Evolutionary conservation across 495 filamentous ascomycete species (phyloP).

Genomic region (Hypoxylon perforatum): DNA sequence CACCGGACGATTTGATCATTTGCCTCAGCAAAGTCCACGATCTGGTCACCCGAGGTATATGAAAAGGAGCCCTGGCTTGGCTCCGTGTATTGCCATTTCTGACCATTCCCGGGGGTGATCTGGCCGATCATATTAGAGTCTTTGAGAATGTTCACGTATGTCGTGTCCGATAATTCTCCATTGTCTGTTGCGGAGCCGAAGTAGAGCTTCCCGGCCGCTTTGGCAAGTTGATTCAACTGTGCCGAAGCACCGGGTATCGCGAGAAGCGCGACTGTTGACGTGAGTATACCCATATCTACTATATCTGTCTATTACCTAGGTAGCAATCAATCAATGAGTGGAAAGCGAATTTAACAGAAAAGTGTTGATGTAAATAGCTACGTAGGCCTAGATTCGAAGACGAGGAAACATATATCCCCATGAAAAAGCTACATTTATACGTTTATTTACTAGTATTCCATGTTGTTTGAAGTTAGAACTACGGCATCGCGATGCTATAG

Average conservation of each 20-base stretch:
- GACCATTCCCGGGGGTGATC: slow-evolving; percentile 68
- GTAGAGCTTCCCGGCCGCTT: slow-evolving; percentile 63
- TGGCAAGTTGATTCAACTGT: slow-evolving; percentile 63
- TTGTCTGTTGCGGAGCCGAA: slow-evolving; percentile 72
- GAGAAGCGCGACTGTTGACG: slow-evolving; percentile 36
- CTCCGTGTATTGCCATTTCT: slow-evolving; percentile 64
- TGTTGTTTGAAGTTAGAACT: no score
- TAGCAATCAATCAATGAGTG: no score
- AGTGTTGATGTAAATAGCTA: no score
- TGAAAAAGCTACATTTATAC: no score
- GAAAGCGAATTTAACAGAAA: no score
- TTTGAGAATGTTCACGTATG: slow-evolving; percentile 58
- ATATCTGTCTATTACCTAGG: no score
- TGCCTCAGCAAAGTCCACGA: slow-evolving; percentile 60
- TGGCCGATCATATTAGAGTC: slow-evolving; percentile 68
- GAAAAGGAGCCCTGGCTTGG: slow-evolving; percentile 57
- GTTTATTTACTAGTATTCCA: no score
- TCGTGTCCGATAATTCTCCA: slow-evolving; percentile 59
- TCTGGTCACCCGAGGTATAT: slow-evolving; percentile 60
- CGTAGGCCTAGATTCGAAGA: no score
- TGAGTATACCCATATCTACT: no score
- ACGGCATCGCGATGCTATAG: no score
- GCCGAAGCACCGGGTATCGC: slow-evolving; percentile 43
- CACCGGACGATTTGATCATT: slow-evolving; percentile 67
- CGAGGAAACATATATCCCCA: no score